Percentiles rank a stretch among this genome's conserved stretches.
Evolutionary conservation across 176 grass and related monocot species (phyloP).

Genomic region (Triticum dicoccoides): DNA sequence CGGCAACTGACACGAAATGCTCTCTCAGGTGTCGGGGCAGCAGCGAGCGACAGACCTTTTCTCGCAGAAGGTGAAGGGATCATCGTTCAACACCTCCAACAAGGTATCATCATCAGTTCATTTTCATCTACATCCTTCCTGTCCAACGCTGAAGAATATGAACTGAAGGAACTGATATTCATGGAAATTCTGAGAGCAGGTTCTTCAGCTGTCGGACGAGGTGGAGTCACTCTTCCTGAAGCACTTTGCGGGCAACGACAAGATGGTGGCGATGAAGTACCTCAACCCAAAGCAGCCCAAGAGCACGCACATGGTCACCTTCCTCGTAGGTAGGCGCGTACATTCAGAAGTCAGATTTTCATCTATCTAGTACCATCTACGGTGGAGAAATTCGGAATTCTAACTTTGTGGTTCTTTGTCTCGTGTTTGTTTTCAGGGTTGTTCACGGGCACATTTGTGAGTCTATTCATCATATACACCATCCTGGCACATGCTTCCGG

Average conservation of each 20-base stretch:
- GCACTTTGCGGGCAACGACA: too few relatives aligned
- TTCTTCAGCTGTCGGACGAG: slow-evolving; percentile 76
- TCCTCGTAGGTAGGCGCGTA: slow-evolving; percentile 1
- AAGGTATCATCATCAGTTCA: slow-evolving; percentile 53
- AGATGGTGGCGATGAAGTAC: too few relatives aligned
- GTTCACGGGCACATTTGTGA: slow-evolving; percentile 85
- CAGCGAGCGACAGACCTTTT: slow-evolving; percentile 48
- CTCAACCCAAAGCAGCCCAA: too few relatives aligned
- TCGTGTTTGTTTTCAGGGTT: slow-evolving; percentile 47
- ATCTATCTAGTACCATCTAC: neutral
- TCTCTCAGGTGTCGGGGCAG: slow-evolving; percentile 72
- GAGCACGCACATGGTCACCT: too few relatives aligned
- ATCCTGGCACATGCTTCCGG: slow-evolving; percentile 74
- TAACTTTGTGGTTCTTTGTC: neutral
- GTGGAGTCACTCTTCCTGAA: slow-evolving; percentile 59
- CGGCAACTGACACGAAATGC: neutral
- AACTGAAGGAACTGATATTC: neutral
- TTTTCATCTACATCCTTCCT: too few relatives aligned
- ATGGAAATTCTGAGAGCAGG: slow-evolving; percentile 32
- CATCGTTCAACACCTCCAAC: slow-evolving; percentile 80
- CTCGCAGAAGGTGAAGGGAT: slow-evolving; percentile 66
- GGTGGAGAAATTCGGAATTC: neutral
- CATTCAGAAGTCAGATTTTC: neutral
- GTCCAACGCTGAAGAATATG: neutral
- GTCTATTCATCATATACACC: slow-evolving; percentile 76